Evolutionary conservation across 257 asterid genomes (phyloP).

Genomic region (Primulina eburnea): DNA sequence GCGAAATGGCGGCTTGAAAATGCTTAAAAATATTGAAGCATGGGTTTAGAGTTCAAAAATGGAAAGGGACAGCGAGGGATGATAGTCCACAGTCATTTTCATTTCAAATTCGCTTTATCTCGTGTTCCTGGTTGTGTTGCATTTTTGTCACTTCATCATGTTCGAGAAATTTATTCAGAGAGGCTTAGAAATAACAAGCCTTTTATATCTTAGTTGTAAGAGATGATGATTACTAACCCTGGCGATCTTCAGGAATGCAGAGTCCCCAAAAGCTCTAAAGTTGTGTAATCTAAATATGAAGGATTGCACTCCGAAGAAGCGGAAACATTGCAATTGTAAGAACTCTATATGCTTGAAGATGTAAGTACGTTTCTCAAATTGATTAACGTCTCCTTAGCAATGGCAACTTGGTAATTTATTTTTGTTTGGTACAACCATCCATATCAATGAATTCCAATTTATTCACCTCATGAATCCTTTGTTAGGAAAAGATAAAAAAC

Average conservation of each 20-base stretch:
- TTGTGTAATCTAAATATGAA: constrained; percentile 30
- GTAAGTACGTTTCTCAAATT: constrained; percentile 39
- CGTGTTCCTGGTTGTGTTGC: neutral
- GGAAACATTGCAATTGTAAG: constrained; percentile 70
- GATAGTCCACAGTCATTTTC: neutral
- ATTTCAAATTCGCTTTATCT: neutral
- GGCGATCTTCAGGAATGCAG: constrained; percentile 34
- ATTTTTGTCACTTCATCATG: constrained; percentile 9
- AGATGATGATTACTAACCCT: neutral
- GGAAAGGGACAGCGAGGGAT: neutral
- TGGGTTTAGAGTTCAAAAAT: neutral
- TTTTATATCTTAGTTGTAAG: neutral
- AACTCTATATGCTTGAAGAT: constrained; percentile 70
- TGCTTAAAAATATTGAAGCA: too few relatives aligned
- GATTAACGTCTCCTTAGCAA: constrained; percentile 1
- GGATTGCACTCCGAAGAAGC: constrained; percentile 63
- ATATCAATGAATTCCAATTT: neutral
- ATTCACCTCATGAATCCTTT: neutral
- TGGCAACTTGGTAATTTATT: too few relatives aligned
- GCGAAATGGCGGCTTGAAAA: neutral
- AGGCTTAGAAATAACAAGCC: neutral
- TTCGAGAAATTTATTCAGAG: neutral
- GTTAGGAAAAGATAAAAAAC: neutral
- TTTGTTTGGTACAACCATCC: neutral
- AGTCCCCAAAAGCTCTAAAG: constrained; percentile 40